Evolutionary conservation across 192 early-diverging fungal genomes (phyloP).

Genomic region (Entophlyctis helioformis): DNA sequence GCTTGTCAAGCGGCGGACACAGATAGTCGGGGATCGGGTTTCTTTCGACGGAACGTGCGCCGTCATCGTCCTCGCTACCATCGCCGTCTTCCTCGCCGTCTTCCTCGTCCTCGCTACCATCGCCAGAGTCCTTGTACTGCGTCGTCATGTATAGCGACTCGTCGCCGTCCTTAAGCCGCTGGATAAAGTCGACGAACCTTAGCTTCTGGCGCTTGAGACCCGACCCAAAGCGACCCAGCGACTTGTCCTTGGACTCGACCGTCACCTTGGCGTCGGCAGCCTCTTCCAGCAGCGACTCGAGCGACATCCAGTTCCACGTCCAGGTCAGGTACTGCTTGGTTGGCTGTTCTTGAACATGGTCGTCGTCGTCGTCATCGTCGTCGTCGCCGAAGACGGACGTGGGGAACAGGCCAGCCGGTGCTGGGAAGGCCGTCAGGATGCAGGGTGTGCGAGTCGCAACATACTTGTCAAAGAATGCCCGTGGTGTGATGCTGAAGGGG

Average conservation of each 20-base stretch:
- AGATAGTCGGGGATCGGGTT: neutral
- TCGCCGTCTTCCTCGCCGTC: constrained; percentile 7
- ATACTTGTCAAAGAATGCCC: constrained; percentile 23
- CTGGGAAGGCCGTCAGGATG: constrained; percentile 11
- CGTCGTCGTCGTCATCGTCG: neutral
- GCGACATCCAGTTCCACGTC: too few species aligned
- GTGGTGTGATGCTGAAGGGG: constrained; percentile 9
- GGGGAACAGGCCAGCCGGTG: neutral
- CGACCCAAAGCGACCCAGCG: constrained; percentile 16
- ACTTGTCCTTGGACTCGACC: neutral
- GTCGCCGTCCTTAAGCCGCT: constrained; percentile 9
- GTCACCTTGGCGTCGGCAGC: neutral
- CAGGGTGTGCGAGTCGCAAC: constrained; percentile 32
- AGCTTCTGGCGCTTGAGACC: constrained; percentile 7
- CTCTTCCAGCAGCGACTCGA: too few species aligned
- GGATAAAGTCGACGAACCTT: constrained; percentile 21
- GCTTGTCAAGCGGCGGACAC: neutral
- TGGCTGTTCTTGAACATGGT: too few species aligned
- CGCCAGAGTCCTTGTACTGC: constrained; percentile 14
- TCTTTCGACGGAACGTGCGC: constrained; percentile 1
- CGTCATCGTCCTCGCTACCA: constrained; percentile 7
- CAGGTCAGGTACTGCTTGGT: too few species aligned
- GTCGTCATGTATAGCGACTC: constrained; percentile 26
- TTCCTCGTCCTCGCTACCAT: constrained; percentile 4
- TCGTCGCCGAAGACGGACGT: neutral